These are phyloP conservation scores for Hibiscus trionum DNA, from an alignment of 345 rosid genomes.

Conservation along the genomic window DNA sequence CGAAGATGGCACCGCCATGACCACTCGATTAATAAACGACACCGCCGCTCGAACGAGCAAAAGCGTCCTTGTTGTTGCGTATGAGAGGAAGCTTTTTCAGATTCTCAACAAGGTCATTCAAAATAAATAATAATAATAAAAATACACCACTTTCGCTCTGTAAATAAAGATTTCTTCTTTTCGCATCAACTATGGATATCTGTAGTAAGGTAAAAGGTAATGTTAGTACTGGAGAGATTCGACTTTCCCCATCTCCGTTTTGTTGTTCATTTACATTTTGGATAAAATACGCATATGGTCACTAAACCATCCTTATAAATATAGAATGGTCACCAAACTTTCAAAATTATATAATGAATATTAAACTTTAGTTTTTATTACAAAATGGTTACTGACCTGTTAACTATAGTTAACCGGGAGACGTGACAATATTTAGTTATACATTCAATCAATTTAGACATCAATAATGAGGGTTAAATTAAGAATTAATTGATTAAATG, in stretches of 20 bases:
- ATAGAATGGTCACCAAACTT: too few relatives aligned
- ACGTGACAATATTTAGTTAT: too few relatives aligned
- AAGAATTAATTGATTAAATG: too few relatives aligned
- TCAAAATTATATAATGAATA: too few relatives aligned
- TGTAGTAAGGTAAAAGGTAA: neutral
- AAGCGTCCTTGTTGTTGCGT: conserved; percentile 5
- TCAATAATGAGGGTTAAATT: too few relatives aligned
- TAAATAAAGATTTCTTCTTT: neutral
- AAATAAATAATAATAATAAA: too few relatives aligned
- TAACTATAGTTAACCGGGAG: too few relatives aligned
- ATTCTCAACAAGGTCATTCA: neutral
- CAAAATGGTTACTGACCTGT: too few relatives aligned
- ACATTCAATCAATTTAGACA: too few relatives aligned
- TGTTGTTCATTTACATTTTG: neutral
- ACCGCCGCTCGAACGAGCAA: neutral
- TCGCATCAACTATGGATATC: neutral
- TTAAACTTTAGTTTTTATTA: too few relatives aligned
- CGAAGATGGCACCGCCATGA: conserved; percentile 52
- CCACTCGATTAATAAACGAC: neutral
- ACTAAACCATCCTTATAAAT: too few relatives aligned
- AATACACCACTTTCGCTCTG: neutral
- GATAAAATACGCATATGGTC: too few relatives aligned
- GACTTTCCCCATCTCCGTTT: neutral
- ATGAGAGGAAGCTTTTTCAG: conserved; percentile 8
- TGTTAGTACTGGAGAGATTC: neutral